These are phyloP conservation scores for Boletus sp. DNA, from an alignment of 768 basidiomycete species.

Conservation along the genomic window DNA sequence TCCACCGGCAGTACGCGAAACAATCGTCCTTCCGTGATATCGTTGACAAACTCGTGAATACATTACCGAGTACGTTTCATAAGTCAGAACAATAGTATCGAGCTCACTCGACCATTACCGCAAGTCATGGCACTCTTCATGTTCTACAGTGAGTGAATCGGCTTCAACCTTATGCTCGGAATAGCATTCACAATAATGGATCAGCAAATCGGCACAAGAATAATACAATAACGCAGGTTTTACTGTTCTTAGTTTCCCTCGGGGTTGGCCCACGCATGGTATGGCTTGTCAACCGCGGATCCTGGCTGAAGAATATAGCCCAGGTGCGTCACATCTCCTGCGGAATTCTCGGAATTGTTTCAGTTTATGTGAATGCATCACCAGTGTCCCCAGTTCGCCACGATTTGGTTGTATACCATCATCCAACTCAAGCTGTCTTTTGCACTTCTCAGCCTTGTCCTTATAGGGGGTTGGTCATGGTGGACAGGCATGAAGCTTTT, in stretches of 20 bases:
- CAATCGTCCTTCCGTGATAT: slow-evolving; percentile 48
- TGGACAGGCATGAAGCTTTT: slow-evolving; percentile 56
- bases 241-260: slow-evolving; percentile 58
- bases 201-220: slow-evolving; percentile 64
- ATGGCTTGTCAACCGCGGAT: slow-evolving; percentile 66
- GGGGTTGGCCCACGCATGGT: slow-evolving; percentile 64
- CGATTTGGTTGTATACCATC: slow-evolving; percentile 75
- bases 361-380: slow-evolving; percentile 2
- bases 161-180: not conserved
- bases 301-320: slow-evolving; percentile 69
- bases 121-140: slow-evolving; percentile 73
- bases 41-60: slow-evolving; percentile 56
- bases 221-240: slow-evolving; percentile 48
- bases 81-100: not conserved
- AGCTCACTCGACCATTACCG: not conserved
- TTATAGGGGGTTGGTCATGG: slow-evolving; percentile 59
- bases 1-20: slow-evolving; percentile 77
- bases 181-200: slow-evolving; percentile 2
- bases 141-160: slow-evolving; percentile 27
- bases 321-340: slow-evolving; percentile 48
- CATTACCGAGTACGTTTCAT: slow-evolving; percentile 66
- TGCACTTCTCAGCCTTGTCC: slow-evolving; percentile 53
- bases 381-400: slow-evolving; percentile 75
- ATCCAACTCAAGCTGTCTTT: slow-evolving; percentile 66
- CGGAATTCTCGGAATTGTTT: not conserved